Base-by-base conservation (phyloP, 1,139 yeast species). In the Diutina rugosa region DNA sequence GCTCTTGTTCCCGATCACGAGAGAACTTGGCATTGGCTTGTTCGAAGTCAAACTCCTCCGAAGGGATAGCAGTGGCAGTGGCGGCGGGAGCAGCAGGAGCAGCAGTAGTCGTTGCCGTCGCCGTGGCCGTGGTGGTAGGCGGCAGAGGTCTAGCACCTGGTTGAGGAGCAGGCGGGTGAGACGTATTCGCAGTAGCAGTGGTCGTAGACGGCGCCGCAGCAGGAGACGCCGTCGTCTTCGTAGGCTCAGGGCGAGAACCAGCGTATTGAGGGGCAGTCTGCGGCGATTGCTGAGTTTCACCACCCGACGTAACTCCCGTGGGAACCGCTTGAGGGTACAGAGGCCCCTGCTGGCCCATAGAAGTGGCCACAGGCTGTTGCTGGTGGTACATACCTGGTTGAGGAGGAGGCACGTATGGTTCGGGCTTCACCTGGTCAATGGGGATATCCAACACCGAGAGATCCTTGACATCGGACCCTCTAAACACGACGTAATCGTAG, bases 381-480 rank as follows among this genome's bases (percentile, higher is more conserved):
- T 48, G 51, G 6, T n/a, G n/a, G 47, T 41, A 41, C 38, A 6
- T 10, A 8, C 47, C 55, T 2, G 47, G 38, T 14, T 52, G 47
- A 10, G 55, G 18, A 3, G 56, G 54, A 12, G 56, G 49, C 21
- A 55, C 58, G 41, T 57, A 56, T 8, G 55, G 16, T 12, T 67
- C 70, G 0, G 85, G 80, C 59, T 72, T 69, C 35, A 80, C 82
- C 58, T 80, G 78, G 44, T 79, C 82, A 58, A 79, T 72, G 9
- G 84, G 80, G 41, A 76, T 75, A 61, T 90, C 97, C 65, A 91
- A 78, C 59, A 93, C 95, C 61, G 84, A 82, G 69, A 93, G 78
- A 66, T 89, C 97, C 72, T 89, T 87, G 48, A 93, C 98, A 65
- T 91, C 98, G 46, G 90, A 83, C 48, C 99, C 99, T 62, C 95